Evolutionary conservation across 2,329 filamentous ascomycete species (phyloP), one percentile per base, ranked within the genome.

Genomic region (Coniosporium tulheliwenetii): DNA sequence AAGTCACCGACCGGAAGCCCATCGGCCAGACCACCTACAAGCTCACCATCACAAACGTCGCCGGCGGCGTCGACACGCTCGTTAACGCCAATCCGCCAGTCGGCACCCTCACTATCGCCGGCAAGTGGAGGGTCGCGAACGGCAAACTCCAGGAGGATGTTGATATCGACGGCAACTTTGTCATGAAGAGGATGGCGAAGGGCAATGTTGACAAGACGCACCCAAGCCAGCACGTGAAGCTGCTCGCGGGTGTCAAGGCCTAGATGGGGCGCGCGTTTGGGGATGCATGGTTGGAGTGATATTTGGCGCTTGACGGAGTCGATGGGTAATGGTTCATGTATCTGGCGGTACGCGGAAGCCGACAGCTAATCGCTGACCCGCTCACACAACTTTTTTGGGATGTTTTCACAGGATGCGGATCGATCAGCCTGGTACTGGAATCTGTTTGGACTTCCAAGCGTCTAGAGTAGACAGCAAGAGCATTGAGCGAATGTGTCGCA

Each of bases 181-280:
- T 62, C 52, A 60, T 59, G 55, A 62, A 61, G 54, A 60, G 58
- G 50, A 57, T 63, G 41, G 60, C 58, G 1, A 61, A 60, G 51
- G 55, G 50, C 1, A 62, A 59, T 39, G 56, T 61, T 1, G 59
- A 63, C 46, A 61, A 57, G 52, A 59, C 55, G 29, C 58, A 61
- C 43, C 58, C 59, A 1, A 52, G 50, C 45, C 58, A 62, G 50
- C 58, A 62, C 39, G 38, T 44, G 10, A 50, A 51, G 48, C 45
- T 62, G 42, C 45, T 62, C 10, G 47, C 59, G 45, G 47, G 53
- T 8, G 32, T 26, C 19, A 26, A 26, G 19, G 19, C 19, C 19
- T 26, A 26, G 19, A 26, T 26, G 3, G 19, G 19, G 7, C 7
- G 19, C 19, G 19, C 19, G 19, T 7, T 26, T 26, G 3, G 19